Conservation (phyloP, 441 rosid species). For the Pelargonium fulgidum region DNA sequence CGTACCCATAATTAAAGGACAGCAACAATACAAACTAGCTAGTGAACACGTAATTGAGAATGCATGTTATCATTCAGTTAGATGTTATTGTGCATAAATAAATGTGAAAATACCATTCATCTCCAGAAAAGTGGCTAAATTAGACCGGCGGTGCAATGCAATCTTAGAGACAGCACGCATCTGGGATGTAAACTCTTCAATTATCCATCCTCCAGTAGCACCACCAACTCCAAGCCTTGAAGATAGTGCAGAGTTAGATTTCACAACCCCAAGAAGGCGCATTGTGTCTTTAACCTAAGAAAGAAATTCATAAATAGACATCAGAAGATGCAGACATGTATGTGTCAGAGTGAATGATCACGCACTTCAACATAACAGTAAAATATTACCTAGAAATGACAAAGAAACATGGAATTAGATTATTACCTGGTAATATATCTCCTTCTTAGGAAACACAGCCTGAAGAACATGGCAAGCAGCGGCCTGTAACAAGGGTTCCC, state of each 20-base stretch:
- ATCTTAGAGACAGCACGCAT: conserved; percentile 99
- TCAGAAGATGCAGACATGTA: conserved; percentile 7
- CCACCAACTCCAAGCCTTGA: conserved; percentile 85
- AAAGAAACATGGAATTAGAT: conserved; percentile 10
- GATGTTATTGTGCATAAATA: conserved; percentile 5
- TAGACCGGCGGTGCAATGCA: conserved; percentile 88
- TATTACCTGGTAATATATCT: conserved; percentile 78
- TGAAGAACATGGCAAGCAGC: conserved; percentile 91
- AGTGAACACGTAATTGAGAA: conserved; percentile 5
- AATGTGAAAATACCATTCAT: conserved; percentile 48
- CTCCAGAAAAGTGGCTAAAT: conserved; percentile 79
- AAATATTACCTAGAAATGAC: conserved; percentile 2
- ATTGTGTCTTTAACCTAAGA: conserved; percentile 80
- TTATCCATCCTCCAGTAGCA: conserved; percentile 67
- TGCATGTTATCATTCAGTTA: conserved; percentile 1
- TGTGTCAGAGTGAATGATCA: neutral
- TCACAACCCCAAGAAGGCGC: conserved; percentile 98
- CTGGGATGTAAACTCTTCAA: conserved; percentile 95
- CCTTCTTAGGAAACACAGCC: conserved; percentile 80
- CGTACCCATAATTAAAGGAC: neutral
- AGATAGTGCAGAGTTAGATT: conserved; percentile 66
- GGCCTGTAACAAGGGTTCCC: conserved; percentile 84
- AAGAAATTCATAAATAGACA: conserved; percentile 24
- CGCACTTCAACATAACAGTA: neutral
- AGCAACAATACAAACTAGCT: neutral